Evolutionary conservation across 306 rosid genomes (phyloP).

Genomic region (Prinsepia uniflora): DNA sequence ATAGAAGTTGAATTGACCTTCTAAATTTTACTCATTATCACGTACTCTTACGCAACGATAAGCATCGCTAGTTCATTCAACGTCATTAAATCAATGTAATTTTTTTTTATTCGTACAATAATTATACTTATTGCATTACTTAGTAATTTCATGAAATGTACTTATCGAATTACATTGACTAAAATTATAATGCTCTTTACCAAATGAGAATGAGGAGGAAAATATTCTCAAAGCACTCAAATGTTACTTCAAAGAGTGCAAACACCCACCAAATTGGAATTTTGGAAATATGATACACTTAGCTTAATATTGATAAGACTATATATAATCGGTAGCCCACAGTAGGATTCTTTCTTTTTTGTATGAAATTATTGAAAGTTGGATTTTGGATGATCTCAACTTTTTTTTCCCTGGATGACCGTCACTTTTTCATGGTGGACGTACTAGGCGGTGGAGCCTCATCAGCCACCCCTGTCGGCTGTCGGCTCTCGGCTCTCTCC

Average conservation of each 20-base stretch:
- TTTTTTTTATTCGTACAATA: too few relatives aligned
- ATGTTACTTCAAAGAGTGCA: background rate
- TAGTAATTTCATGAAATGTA: too few relatives aligned
- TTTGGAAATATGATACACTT: slow-evolving; percentile 1
- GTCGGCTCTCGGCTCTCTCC: slow-evolving; percentile 20
- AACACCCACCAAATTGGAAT: slow-evolving; percentile 11
- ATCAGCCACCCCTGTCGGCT: slow-evolving; percentile 6
- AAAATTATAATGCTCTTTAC: too few relatives aligned
- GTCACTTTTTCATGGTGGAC: slow-evolving; percentile 29
- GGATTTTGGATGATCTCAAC: slow-evolving; percentile 26
- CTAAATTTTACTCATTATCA: too few relatives aligned
- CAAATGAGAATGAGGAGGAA: too few relatives aligned
- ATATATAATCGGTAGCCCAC: background rate
- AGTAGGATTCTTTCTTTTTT: background rate
- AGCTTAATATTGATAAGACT: background rate
- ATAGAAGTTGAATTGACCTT: too few relatives aligned
- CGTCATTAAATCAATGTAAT: too few relatives aligned
- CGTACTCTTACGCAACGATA: too few relatives aligned
- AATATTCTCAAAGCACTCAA: background rate
- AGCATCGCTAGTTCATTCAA: too few relatives aligned
- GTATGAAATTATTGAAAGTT: slow-evolving; percentile 10
- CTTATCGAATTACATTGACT: too few relatives aligned
- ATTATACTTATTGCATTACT: too few relatives aligned
- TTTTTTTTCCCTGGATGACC: slow-evolving; percentile 24
- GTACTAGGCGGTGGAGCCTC: slow-evolving; percentile 28